phyloP scores from a whole-genome alignment of 1,284 basidiomycete species.

The Pseudozyma tsukubaensis region DNA sequence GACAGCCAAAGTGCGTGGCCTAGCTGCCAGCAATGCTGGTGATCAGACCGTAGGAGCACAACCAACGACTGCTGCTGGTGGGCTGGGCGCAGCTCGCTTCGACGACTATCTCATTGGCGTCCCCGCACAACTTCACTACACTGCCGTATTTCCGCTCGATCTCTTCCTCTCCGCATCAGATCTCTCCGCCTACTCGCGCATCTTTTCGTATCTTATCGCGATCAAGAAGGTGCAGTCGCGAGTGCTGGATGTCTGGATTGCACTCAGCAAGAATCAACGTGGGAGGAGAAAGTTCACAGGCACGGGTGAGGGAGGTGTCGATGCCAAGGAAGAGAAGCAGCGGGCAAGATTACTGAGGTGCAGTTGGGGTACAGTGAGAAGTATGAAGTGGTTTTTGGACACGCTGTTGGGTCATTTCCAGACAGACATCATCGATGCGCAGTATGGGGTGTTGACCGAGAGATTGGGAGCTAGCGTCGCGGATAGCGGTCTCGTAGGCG shows the following conservation, averaged over 20 bases:
- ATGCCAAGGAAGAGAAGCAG: constrained; percentile 74
- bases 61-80: neutral
- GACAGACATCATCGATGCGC: constrained; percentile 88
- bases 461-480: constrained; percentile 69
- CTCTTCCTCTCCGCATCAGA: constrained; percentile 84
- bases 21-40: constrained; percentile 5
- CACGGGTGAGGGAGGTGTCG: constrained; percentile 83
- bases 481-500: neutral
- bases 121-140: constrained; percentile 52
- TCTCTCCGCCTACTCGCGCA: constrained; percentile 78
- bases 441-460: constrained; percentile 78
- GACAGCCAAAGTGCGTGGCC: constrained; percentile 30
- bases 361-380: constrained; percentile 84
- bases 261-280: constrained; percentile 83
- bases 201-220: constrained; percentile 85
- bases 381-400: constrained; percentile 92
- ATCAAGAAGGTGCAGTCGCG: constrained; percentile 83
- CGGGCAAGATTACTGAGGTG: constrained; percentile 75
- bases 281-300: constrained; percentile 85
- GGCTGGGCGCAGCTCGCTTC: constrained; percentile 31
- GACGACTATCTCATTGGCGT: constrained; percentile 52
- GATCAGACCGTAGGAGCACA: constrained; percentile 2
- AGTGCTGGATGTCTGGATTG: constrained; percentile 83
- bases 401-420: constrained; percentile 75
- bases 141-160: constrained; percentile 80